Percentiles rank a stretch among this genome's conserved stretches.
These are phyloP conservation scores for Lactarius hatsudake DNA, from an alignment of 768 basidiomycete species.

Conservation along the genomic window DNA sequence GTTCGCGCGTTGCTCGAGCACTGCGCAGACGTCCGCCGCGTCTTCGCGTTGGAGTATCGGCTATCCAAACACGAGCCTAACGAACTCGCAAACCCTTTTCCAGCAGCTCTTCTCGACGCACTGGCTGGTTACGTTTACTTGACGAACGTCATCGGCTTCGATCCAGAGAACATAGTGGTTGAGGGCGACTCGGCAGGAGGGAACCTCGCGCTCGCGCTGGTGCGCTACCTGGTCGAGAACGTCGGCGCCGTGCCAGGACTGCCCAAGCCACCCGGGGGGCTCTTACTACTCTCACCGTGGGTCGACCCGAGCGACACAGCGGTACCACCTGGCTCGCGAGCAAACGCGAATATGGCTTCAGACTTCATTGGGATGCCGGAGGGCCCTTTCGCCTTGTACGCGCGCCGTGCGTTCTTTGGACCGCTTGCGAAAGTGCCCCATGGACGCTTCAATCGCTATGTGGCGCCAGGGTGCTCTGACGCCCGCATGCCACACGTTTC, in stretches of 20 bases:
- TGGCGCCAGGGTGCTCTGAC: slow-evolving; percentile 17
- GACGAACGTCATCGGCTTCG: slow-evolving; percentile 52
- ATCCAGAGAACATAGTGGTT: slow-evolving; percentile 58
- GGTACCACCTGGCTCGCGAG: slow-evolving; percentile 10
- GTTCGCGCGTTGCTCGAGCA: slow-evolving; percentile 34
- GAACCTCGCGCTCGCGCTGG: slow-evolving; percentile 64
- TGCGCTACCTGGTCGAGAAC: slow-evolving; percentile 51
- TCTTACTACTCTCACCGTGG: slow-evolving; percentile 21
- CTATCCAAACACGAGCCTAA: slow-evolving; percentile 48
- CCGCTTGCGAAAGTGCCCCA: slow-evolving; percentile 12
- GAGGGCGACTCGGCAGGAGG: slow-evolving; percentile 80
- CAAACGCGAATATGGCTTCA: slow-evolving; percentile 16
- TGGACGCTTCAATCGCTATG: slow-evolving; percentile 6
- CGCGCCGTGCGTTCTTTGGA: slow-evolving; percentile 21
- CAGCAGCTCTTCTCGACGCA: slow-evolving; percentile 70
- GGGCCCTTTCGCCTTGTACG: slow-evolving; percentile 6
- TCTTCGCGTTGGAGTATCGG: slow-evolving; percentile 70
- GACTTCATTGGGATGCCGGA: slow-evolving; percentile 19
- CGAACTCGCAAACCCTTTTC: slow-evolving; percentile 57
- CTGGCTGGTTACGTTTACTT: slow-evolving; percentile 74
- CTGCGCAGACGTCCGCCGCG: slow-evolving; percentile 42
- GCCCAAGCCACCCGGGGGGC: slow-evolving; percentile 6
- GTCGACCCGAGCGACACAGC: slow-evolving; percentile 18
- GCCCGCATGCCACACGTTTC: slow-evolving; percentile 28
- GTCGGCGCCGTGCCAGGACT: slow-evolving; percentile 2